Conservation (phyloP, 352 stramenopile species). For the Thalassiosira livingstoniorum region DNA sequence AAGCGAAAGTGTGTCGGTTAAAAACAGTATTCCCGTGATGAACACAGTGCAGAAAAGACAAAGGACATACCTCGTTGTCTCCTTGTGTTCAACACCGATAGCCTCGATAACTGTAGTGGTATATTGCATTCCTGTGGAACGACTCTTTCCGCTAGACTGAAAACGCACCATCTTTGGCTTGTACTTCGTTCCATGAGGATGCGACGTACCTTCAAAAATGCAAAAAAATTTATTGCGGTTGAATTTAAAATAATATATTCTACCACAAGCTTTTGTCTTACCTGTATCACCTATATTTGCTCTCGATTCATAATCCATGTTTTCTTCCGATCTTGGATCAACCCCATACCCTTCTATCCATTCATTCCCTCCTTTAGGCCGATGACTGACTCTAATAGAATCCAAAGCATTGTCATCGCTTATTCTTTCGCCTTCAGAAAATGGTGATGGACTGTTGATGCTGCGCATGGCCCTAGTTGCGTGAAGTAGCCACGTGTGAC, state of each 20-base stretch:
- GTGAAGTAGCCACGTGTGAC: constrained; percentile 85
- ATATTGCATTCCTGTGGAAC: constrained; percentile 83
- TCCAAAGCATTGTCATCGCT: constrained; percentile 75
- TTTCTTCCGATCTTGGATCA: constrained; percentile 58
- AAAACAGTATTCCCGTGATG: not conserved
- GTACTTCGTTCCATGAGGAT: constrained; percentile 72
- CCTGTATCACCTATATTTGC: constrained; percentile 62
- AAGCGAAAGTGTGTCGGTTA: no score
- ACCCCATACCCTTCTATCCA: constrained; percentile 76
- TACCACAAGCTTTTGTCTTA: no score
- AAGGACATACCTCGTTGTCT: constrained; percentile 82
- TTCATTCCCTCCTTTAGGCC: constrained; percentile 74
- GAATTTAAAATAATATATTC: no score
- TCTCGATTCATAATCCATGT: constrained; percentile 61
- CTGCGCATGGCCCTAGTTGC: constrained; percentile 66
- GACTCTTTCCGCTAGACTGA: constrained; percentile 70
- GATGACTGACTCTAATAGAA: constrained; percentile 75
- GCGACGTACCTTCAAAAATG: no score
- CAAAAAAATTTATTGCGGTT: no score
- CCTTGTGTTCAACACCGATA: constrained; percentile 85
- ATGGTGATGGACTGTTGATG: constrained; percentile 37
- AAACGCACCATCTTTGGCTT: constrained; percentile 83
- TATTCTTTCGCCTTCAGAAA: constrained; percentile 56
- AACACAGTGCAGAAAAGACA: constrained; percentile 4
- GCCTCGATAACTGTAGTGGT: constrained; percentile 85